These are phyloP conservation scores for Beta macrorhiza DNA, from an alignment of 179 eudicot species.

Conservation along the genomic window DNA sequence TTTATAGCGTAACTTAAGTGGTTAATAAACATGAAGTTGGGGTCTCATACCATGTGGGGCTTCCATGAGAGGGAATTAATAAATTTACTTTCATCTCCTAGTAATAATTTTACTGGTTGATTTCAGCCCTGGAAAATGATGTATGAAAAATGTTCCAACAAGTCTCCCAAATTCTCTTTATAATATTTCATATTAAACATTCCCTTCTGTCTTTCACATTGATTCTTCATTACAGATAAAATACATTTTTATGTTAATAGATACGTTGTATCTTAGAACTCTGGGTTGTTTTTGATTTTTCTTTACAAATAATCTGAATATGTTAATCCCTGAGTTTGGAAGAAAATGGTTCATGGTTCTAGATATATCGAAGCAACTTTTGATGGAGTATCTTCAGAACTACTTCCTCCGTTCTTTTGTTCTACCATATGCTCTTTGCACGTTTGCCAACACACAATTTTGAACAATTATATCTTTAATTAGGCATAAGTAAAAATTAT, in stretches of 20 bases:
- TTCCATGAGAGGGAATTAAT: background rate
- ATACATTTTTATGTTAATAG: background rate
- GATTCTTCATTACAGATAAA: background rate
- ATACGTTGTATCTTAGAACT: background rate
- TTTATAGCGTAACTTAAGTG: background rate
- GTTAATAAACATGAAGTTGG: background rate
- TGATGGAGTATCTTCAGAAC: too few relatives aligned
- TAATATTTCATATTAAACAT: background rate
- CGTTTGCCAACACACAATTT: too few relatives aligned
- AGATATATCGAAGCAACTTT: too few relatives aligned
- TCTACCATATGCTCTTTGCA: too few relatives aligned
- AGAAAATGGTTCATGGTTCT: background rate
- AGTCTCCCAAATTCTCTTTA: background rate
- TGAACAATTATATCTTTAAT: too few relatives aligned
- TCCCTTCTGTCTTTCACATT: background rate
- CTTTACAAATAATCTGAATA: background rate
- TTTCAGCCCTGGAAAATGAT: background rate
- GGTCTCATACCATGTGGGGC: background rate
- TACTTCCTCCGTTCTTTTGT: too few relatives aligned
- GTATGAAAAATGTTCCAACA: background rate
- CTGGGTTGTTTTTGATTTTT: background rate
- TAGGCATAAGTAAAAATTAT: too few relatives aligned
- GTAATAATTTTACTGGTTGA: background rate
- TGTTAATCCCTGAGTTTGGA: background rate
- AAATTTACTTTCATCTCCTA: background rate